These are phyloP conservation scores for Apiosordaria backusii DNA, from an alignment of 495 filamentous ascomycete genomes.

Conservation along the genomic window DNA sequence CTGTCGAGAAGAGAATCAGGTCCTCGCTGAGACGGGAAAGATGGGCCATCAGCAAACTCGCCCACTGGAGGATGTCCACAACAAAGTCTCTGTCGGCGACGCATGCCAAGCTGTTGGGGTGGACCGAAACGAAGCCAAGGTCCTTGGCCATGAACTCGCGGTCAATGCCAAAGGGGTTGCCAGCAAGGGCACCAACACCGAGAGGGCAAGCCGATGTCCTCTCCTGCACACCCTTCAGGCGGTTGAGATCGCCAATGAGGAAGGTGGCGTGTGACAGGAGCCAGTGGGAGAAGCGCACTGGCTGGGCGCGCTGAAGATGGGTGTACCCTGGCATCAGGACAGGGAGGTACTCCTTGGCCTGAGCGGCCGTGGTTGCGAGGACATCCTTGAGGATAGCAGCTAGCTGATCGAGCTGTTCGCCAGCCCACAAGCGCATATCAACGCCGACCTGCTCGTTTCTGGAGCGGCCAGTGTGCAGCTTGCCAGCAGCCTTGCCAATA, in stretches of 20 bases:
- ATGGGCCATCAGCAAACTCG: conserved; percentile 77
- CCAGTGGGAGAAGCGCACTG: conserved; percentile 86
- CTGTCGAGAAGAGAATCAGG: conserved; percentile 79
- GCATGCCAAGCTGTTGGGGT: conserved; percentile 80
- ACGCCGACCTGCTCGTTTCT: conserved; percentile 93
- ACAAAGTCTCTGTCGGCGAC: conserved; percentile 88
- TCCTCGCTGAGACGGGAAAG: conserved; percentile 86
- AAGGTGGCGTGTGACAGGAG: conserved; percentile 72
- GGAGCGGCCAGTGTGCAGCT: conserved; percentile 88
- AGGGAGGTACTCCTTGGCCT: conserved; percentile 73
- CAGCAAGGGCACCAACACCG: conserved; percentile 83
- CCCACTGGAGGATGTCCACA: conserved; percentile 90
- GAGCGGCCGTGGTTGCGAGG: conserved; percentile 64
- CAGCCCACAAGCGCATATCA: conserved; percentile 90
- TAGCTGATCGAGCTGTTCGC: conserved; percentile 70
- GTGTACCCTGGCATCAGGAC: conserved; percentile 72
- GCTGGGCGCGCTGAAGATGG: conserved; percentile 88
- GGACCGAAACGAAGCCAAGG: conserved; percentile 77
- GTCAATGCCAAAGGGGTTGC: conserved; percentile 88
- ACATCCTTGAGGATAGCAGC: conserved; percentile 66
- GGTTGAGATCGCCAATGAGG: conserved; percentile 75
- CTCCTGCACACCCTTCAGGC: conserved; percentile 68
- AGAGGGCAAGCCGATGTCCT: conserved; percentile 77
- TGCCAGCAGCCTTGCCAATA: conserved; percentile 82
- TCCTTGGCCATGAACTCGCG: conserved; percentile 84